A percentile compares a stretch with the other conserved stretches of the same genome.
These are phyloP conservation scores for Colletotrichum chlorophyti DNA, from an alignment of 2,329 filamentous ascomycete genomes.

Conservation along the genomic window DNA sequence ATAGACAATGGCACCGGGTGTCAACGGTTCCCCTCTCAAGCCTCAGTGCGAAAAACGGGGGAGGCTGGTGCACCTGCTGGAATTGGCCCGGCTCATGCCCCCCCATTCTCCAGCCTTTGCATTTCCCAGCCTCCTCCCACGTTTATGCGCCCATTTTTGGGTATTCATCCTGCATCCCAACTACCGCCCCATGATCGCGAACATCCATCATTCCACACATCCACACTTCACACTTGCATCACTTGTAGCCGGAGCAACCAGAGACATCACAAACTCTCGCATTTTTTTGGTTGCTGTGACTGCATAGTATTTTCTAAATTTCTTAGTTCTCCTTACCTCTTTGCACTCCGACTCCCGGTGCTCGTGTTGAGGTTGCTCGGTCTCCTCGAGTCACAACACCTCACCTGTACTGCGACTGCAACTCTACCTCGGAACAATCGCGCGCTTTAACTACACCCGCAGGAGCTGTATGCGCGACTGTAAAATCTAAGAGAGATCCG, in stretches of 20 bases:
- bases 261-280: slow-evolving; percentile 4
- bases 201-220: slow-evolving; percentile 28
- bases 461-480: not conserved
- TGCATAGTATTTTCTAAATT: slow-evolving; percentile 9
- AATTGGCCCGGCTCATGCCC: not conserved
- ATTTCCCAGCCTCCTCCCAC: slow-evolving; percentile 27
- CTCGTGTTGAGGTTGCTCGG: not conserved
- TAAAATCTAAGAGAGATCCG: not conserved
- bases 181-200: slow-evolving; percentile 24
- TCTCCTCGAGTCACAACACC: not conserved
- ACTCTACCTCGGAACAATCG: not conserved
- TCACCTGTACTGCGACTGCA: not conserved
- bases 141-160: slow-evolving; percentile 22
- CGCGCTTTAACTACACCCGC: not conserved
- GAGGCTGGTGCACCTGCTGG: slow-evolving; percentile 24
- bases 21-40: too few species aligned
- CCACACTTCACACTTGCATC: slow-evolving; percentile 26
- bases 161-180: slow-evolving; percentile 24
- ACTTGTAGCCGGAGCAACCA: slow-evolving; percentile 29
- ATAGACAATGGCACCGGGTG: too few species aligned
- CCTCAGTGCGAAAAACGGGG: too few species aligned
- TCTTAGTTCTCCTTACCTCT: not conserved
- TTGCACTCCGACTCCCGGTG: slow-evolving; percentile 12
- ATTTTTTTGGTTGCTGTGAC: not conserved
- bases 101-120: slow-evolving; percentile 18